Evolutionary conservation across 2,329 filamentous ascomycete species (phyloP), one percentile per base, ranked within the genome.

Genomic region (Colletotrichum scovillei): DNA sequence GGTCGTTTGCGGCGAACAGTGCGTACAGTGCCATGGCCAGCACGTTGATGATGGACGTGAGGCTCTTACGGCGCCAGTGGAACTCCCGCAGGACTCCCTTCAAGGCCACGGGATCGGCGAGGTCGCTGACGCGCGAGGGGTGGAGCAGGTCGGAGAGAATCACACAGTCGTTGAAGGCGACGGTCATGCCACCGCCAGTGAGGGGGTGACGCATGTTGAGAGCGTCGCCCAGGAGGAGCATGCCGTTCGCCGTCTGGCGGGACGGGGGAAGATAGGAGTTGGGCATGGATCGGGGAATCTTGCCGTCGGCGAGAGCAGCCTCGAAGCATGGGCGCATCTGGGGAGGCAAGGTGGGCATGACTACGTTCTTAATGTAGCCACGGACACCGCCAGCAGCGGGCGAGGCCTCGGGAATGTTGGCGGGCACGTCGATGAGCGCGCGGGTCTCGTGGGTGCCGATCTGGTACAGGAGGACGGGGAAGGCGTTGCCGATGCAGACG

Each of bases 171-270:
- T 96, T 97, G 83, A 99, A 93, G 1, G 95, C 97, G 1, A 98
- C 97, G 0, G 96, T 98, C 97, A 99, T 99, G 78, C 97, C 97
- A 76, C 97, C 97, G 66, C 97, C 97, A 0, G 97, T 99, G 14
- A 99, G 88, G 1, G 97, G 97, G 84, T 99, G 97, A n/a, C 97
- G 94, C 97, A 99, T 99, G 86, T 99, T 99, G 88, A 97, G 92
- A 16, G 97, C 96, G 81, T 99, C 97, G 72, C 97, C 97, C 9
- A 98, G 88, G 46, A 99, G 86, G 62, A 98, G 88, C 73, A 98
- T 89, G 80, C 94, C 93, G 58, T 83, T 83, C 58, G 64, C 62
- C 4, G 78, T 79, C 73, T 93, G 93, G 57, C 84, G 84, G 0
- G 91, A 89, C 0, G 97, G 91, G 5, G 97, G 95, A 2, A 99